A percentile compares a stretch with the other conserved stretches of the same genome.
Evolutionary conservation across 2,329 filamentous ascomycete genomes (phyloP).

Genomic region (Lasiodiplodia sp.): DNA sequence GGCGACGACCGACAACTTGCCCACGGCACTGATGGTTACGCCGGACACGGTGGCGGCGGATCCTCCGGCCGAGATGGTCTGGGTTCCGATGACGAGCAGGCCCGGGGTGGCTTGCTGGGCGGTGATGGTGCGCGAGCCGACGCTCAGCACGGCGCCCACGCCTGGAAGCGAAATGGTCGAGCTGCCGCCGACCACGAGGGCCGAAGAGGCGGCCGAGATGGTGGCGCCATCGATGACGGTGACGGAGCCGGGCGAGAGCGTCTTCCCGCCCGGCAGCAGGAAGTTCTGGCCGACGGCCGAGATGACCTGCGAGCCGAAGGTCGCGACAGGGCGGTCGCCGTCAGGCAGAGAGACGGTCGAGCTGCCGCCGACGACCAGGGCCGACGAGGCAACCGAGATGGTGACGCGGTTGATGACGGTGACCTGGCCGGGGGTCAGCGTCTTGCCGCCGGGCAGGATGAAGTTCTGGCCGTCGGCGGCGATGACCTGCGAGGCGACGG

Average conservation of each 20-base stretch:
- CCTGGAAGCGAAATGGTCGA: background rate
- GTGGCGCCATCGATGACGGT: constrained; percentile 12
- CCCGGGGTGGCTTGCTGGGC: background rate
- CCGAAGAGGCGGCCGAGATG: background rate
- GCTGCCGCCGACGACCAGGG: background rate
- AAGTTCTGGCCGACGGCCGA: background rate
- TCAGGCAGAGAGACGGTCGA: constrained; percentile 1
- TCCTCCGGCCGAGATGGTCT: constrained; percentile 1
- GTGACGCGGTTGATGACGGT: constrained; percentile 3
- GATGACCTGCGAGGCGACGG: background rate
- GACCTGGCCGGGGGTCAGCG: background rate
- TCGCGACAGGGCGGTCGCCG: background rate
- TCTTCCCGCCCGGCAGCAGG: background rate
- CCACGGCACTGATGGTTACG: background rate
- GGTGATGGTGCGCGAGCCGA: background rate
- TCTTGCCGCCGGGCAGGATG: background rate
- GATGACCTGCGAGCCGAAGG: background rate
- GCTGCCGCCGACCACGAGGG: constrained; percentile 8
- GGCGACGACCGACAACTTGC: background rate
- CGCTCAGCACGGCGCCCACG: background rate
- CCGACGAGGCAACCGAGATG: constrained; percentile 2
- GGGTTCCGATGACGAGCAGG: background rate
- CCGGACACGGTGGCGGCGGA: constrained; percentile 6
- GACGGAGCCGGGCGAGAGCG: background rate
- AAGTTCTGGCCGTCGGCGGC: background rate